Base-by-base conservation (phyloP, 805 yeast species). In the Ogataea philodendri region DNA sequence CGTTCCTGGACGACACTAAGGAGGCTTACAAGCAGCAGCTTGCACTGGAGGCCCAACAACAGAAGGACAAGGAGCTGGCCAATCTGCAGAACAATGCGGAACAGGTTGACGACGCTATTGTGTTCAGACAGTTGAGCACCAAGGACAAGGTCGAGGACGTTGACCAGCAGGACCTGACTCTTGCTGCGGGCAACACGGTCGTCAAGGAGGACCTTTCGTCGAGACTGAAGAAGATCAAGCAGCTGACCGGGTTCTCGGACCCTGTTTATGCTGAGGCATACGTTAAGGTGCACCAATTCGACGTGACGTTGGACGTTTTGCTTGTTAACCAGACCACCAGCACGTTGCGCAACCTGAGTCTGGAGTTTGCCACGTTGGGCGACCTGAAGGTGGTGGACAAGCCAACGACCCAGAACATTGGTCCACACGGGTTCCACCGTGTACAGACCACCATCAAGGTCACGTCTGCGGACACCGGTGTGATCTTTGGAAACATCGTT, bases 221-320 rank as follows among this genome's bases (percentile, higher is more conserved):
- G 1, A 83, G 86, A 63, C 73, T 93, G 55, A 83, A 78, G 61
- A 88, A 86, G 61, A 84, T 94, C 52, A 80, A 87, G 32, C 97
- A 86, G 59, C 74, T 93, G 49, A 90, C 98, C n/a, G 99, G 99
- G 11, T 93, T 88, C 63, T 84, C 96, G 0, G 99, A 93, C 60
- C 95, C 97, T 14, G 94, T 93, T 21, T 93, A 93, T 59, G 97
- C 96, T 5, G 99, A 93, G 66, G 98, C 97, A 1, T 86, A 84
- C 55, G 86, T 93, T 48, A 85, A 85, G 48, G 93, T 87, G n/a
- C 95, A 89, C 54, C 97, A 94, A 65, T 93, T 84, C 59, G 97
- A 94, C 60, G 95, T 93, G 52, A 88, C 88, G 0, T 72, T 93
- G 50, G 98, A 94, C 53, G 96, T 93, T 11, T 68, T 93, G 60